Evolutionary conservation across 768 basidiomycete species (phyloP), one percentile per base, ranked within the genome.

Genomic region (Pleurotus sapidus): DNA sequence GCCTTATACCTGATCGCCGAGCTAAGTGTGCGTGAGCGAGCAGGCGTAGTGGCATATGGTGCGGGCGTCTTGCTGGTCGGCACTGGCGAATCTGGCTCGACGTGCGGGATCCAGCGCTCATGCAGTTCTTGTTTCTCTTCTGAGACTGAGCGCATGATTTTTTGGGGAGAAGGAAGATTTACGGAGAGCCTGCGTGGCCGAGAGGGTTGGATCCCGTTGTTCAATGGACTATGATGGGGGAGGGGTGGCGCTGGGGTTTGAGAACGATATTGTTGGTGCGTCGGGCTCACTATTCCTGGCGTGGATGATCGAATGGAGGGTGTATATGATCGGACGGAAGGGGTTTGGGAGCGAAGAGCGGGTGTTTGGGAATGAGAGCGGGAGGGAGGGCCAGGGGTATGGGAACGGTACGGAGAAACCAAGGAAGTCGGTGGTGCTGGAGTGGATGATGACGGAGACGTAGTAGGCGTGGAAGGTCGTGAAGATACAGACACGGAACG

Each of bases 21-120:
- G 23, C 51, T 54, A 37, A 54, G 17, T 11, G 51, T 54, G 15
- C 51, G 37, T 7, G 51, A 54, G 20, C 51, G 38, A 39, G 39
- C 17, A 38, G 20, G 39, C 12, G 38, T 23, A 23, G 51, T 54
- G 14, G 39, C 17, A 25, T 54, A 54, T n/a, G 51, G 51, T 14
- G 17, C 51, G 7, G 51, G 51, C 8, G 51, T 54, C 38, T 54
- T 54, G 23, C 51, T 54, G 14, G 51, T 40, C 56, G 14, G 30
- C 51, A 40, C 47, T 59, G 51, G 51, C 11, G 38, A 42, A 14
- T 63, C 64, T 23, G 63, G 58, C 20, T 70, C 67, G 40, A 68
- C 64, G 27, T 79, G 77, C 12, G 87, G 87, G 46, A 88, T 73
- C 87, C 87, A 88, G 59, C 84, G 79, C 65, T 87, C 80, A 58